Base-by-base conservation (phyloP, 495 filamentous ascomycete species). In the Monascus purpureus region DNA sequence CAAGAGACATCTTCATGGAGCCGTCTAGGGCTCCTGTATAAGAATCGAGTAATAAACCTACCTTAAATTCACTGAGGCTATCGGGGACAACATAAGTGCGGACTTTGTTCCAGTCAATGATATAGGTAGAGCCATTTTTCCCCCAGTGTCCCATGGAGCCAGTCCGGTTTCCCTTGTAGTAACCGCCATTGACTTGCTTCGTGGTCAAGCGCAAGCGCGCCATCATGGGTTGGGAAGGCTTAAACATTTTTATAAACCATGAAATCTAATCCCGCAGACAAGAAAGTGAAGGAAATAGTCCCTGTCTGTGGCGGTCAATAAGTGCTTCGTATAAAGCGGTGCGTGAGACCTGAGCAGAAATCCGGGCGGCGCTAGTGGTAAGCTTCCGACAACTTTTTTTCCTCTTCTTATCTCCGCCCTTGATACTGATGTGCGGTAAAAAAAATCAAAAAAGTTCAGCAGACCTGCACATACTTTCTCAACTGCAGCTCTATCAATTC, bases 81-180 rank as follows among this genome's bases (percentile, higher is more conserved):
- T 74, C 53, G 3, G 88, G 86, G 29, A 78, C 77, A 13, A 82
- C 77, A 55, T 93, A 97, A 9, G 84, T 93, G 49, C 90, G 79
- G 38, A 94, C 84, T 57, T 90, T 93, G 14, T 61, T 43, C 68
- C 70, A 87, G 36, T 95, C 77, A 43, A 94, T 75, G 6, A 75
- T 51, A 53, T 85, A 97, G 19, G 20, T 22, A 22, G 75, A 75
- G 50, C 88, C 87, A 55, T 77, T 70, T 51, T 82, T 83, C 13
- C 82, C 86, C 56, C 93, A 88, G 19, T 63, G 53, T 40, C 90
- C 90, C 75, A 88, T 82, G 23, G 77, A 72, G 8, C 92, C 92
- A 1, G 82, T 73, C 14, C 88, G 68, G 37, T 73, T 95, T 49
- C 92, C 92, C 65, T 96, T 96, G 73, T 96, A 96, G 71, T 76